Evolutionary conservation across 306 rosid species (phyloP), one percentile per base, ranked within the genome.

Genomic region (Rosa chinensis): DNA sequence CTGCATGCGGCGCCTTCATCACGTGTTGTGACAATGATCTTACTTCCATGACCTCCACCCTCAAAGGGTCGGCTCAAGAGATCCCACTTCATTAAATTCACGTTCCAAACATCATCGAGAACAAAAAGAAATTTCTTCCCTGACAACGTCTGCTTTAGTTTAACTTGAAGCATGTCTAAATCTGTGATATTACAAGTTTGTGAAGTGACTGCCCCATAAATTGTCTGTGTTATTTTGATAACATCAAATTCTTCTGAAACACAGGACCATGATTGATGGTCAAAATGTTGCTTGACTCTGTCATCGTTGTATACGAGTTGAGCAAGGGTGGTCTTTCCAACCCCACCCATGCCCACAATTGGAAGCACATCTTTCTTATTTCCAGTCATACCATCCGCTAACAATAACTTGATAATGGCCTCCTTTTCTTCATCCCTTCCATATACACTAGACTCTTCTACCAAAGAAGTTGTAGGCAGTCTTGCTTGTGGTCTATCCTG

Each of bases 21-120:
- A 4, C 68, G 42, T 62, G 68, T 62, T 12, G 68, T 62, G 40
- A 62, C 39, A 23, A 62, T 62, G 68, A 62, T 62, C 68, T 62
- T 62, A 62, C 68, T 62, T 62, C 68, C 42, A 28, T 1, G 3
- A 10, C 1, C 39, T 4, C 40, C 17, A 61, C 6, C 1, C 16
- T 10, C 40, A 61, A 61, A 61, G 18, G 67, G 67, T 23, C 40
- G 18, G 1, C 67, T 61, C 5, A 61, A 61, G 39, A 25, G 17
- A 25, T 28, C 42, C 68, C 68, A 62, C 17, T 62, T 0, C 12
- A 11, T 62, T 0, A 10, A 21, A 32, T 32, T 28, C 68, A 10
- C 42, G 5, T 2, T 62, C 68, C 68, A 62, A 12, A 64, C 21
- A 14, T 64, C 45, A 16, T 64, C 70, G 14, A 23, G 4, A 64